Conservation (phyloP, 352 stramenopile species). For the Blastocystis sp. region DNA sequence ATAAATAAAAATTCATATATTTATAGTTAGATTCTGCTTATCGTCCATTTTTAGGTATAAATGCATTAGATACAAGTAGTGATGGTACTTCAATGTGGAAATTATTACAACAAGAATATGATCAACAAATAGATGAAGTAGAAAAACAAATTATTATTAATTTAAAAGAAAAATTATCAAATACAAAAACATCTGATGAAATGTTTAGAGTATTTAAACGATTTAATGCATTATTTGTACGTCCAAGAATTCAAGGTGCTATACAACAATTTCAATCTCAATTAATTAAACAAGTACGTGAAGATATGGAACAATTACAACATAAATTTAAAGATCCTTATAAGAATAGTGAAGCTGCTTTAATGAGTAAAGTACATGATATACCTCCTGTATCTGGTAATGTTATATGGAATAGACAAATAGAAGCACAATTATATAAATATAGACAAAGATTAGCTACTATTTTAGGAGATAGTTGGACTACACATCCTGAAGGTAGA, state of each 20-base stretch:
- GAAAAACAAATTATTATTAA: slow-evolving; percentile 69
- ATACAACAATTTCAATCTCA: slow-evolving; percentile 96
- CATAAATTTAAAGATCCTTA: slow-evolving; percentile 76
- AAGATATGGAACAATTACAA: slow-evolving; percentile 82
- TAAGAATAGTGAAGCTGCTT: slow-evolving; percentile 74
- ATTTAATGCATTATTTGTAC: slow-evolving; percentile 90
- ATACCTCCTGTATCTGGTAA: slow-evolving; percentile 87
- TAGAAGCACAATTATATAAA: slow-evolving; percentile 89
- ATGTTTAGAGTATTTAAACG: slow-evolving; percentile 87
- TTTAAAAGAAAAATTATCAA: slow-evolving; percentile 60
- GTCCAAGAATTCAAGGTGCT: slow-evolving; percentile 67
- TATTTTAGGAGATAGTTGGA: slow-evolving; percentile 82
- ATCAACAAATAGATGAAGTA: slow-evolving; percentile 66
- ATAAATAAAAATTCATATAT: too few species aligned
- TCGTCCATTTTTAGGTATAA: too few species aligned
- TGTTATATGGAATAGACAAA: slow-evolving; percentile 97
- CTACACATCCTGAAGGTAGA: slow-evolving; percentile 82
- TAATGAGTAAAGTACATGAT: slow-evolving; percentile 75
- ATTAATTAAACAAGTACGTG: slow-evolving; percentile 85
- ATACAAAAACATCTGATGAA: slow-evolving; percentile 70
- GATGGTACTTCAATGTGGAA: slow-evolving; percentile 50
- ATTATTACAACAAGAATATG: slow-evolving; percentile 63
- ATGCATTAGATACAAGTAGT: slow-evolving; percentile 36
- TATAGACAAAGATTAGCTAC: slow-evolving; percentile 81
- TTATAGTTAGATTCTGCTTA: too few species aligned